Evolutionary conservation across 345 rosid genomes (phyloP).

Genomic region (Citrus mangshanensis): DNA sequence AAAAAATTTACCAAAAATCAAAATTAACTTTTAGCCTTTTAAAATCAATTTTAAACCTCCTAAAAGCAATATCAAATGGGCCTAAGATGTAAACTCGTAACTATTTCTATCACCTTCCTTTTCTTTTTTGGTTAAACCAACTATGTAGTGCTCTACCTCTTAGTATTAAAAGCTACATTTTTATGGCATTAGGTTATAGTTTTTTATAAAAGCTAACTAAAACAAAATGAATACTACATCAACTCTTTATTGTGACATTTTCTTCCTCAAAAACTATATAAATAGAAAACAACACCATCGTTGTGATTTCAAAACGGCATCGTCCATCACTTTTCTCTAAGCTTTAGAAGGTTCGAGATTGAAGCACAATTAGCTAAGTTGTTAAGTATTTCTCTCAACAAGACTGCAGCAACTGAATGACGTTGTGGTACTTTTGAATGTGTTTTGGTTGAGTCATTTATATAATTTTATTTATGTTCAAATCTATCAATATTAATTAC

Average conservation of each 20-base stretch:
- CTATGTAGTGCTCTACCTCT: no score
- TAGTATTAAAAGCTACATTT: background rate
- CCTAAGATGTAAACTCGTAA: no score
- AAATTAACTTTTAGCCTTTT: no score
- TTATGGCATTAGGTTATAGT: background rate
- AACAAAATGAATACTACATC: background rate
- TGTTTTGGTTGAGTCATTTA: no score
- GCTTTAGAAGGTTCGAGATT: conserved; percentile 71
- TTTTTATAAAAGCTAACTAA: background rate
- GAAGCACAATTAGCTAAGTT: conserved; percentile 87
- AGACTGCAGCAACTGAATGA: conserved; percentile 60
- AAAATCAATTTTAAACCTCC: no score
- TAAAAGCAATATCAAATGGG: no score
- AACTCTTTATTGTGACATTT: background rate
- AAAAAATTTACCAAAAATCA: no score
- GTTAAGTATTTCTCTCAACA: conserved; percentile 77
- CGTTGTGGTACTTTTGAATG: conserved; percentile 13
- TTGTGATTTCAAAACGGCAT: background rate
- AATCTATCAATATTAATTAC: no score
- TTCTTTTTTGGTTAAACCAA: no score
- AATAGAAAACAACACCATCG: background rate
- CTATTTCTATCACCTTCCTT: no score
- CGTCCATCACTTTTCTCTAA: conserved; percentile 38
- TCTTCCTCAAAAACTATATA: background rate
- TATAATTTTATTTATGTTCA: no score